Evolutionary conservation across 768 basidiomycete genomes (phyloP).

Genomic region (Boletus pseudo-olivaceus): DNA sequence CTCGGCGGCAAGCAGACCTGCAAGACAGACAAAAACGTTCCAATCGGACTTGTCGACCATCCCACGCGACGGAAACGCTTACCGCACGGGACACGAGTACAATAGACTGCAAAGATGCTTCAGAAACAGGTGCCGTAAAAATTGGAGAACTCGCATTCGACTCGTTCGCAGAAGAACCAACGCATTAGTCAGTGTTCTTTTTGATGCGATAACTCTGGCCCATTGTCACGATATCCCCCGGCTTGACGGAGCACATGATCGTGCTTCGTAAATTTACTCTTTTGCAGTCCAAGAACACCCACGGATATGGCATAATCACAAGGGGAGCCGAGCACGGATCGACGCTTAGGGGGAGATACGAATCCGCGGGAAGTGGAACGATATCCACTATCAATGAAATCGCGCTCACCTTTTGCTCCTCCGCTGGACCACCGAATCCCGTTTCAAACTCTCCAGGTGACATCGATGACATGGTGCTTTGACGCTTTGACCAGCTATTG

Average conservation of each 20-base stretch:
- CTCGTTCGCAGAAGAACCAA: constrained; percentile 12
- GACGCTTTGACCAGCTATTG: no score
- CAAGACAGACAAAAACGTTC: not conserved
- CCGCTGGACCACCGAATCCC: not conserved
- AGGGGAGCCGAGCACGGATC: constrained; percentile 2
- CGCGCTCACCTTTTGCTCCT: not conserved
- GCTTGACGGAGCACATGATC: constrained; percentile 1
- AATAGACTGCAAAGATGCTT: not conserved
- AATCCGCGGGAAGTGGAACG: constrained; percentile 12
- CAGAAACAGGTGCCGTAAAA: constrained; percentile 21
- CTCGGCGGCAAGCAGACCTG: not conserved
- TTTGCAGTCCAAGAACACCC: not conserved
- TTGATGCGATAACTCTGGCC: not conserved
- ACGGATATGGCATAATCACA: constrained; percentile 1
- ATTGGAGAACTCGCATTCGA: constrained; percentile 2
- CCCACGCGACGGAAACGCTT: not conserved
- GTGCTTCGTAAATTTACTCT: constrained; percentile 1
- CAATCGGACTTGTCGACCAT: not conserved
- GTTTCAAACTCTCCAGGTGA: not conserved
- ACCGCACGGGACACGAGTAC: not conserved
- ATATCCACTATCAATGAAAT: not conserved
- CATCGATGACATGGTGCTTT: no score
- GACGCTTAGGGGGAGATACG: constrained; percentile 3
- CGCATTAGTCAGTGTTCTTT: constrained; percentile 15
- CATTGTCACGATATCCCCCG: not conserved